Base-by-base conservation (phyloP, 352 stramenopile genomes). In the Phytophthora macrochlamydospora region DNA sequence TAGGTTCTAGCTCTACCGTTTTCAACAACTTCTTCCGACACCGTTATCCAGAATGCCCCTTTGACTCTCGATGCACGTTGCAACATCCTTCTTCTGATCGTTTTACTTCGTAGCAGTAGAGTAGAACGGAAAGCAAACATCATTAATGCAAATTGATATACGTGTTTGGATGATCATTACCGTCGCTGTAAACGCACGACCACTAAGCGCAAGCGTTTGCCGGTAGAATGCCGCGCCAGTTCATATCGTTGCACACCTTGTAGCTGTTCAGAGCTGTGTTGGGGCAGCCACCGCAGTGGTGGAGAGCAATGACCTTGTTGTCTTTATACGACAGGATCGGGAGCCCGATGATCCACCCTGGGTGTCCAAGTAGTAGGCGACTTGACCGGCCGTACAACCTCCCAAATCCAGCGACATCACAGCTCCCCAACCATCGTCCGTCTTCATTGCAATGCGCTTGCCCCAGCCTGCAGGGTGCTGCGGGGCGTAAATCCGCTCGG, bases 241-340 rank as follows among this genome's bases (percentile, higher is more conserved):
- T 69, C 59, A 93, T 68, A 38, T 92, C 72, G 3, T 57, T 67
- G 3, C 90, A 62, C 49, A 93, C 73, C 38, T 81, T 78, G 50
- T 87, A 63, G 51, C 64, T 81, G 66, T 89, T 89, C 51, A 90
- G 81, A 6, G 79, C 85, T 3, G 79, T 89, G 55, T 94, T 94
- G 2, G 79, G 81, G 33, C 86, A 94, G 0, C 84, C 84, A 2
- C 86, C 86, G 50, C 86, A 94, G 60, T 93, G 85, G 57, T 93
- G 86, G 3, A 94, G 65, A 4, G 67, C 86, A 31, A 92, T 62
- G 4, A 94, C 86, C 2, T 59, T 40, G 46, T 94, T 91, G 53
- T 94, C 86, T 0, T 30, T 60, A 60, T 55, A 80, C 5, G 81
- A 71, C 29, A 93, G 67, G 8, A 94, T 72, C 0, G 86, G 86